These are phyloP conservation scores for Eucalyptus albens DNA, from an alignment of 345 rosid genomes.

Conservation along the genomic window DNA sequence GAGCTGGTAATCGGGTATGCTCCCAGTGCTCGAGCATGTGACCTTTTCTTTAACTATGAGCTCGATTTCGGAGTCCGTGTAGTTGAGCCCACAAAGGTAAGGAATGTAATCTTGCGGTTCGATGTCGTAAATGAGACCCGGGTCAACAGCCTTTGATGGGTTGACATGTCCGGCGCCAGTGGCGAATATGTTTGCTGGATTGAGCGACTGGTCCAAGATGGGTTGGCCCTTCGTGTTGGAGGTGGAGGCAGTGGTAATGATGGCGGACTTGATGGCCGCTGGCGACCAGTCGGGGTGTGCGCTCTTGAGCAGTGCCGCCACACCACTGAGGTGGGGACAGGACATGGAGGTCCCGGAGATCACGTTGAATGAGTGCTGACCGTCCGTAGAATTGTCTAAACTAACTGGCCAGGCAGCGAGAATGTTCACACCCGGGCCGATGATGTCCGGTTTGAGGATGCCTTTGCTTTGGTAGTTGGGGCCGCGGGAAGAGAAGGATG, in stretches of 20 bases:
- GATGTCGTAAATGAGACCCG: slow-evolving; percentile 55
- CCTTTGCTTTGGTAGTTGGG: slow-evolving; percentile 24
- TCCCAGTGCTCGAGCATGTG: background rate
- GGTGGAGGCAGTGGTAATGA: slow-evolving; percentile 25
- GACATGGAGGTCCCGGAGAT: slow-evolving; percentile 42
- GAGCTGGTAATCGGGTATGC: slow-evolving; percentile 8
- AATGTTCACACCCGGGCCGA: slow-evolving; percentile 22
- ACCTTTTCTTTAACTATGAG: background rate
- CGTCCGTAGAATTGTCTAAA: background rate
- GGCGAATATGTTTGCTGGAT: slow-evolving; percentile 39
- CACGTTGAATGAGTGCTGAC: slow-evolving; percentile 11
- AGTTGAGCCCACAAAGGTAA: slow-evolving; percentile 27
- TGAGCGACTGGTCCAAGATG: slow-evolving; percentile 27
- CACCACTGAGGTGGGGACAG: slow-evolving; percentile 38
- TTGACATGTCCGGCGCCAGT: slow-evolving; percentile 57
- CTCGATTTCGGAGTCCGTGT: slow-evolving; percentile 11
- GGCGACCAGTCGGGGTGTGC: slow-evolving; percentile 36
- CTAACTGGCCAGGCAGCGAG: slow-evolving; percentile 22
- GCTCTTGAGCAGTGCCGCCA: slow-evolving; percentile 31
- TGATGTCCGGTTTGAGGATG: slow-evolving; percentile 36
- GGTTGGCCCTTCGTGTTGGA: slow-evolving; percentile 6
- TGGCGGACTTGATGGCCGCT: slow-evolving; percentile 36
- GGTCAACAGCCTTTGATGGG: slow-evolving; percentile 43
- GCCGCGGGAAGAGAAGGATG: slow-evolving; percentile 43
- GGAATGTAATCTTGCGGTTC: slow-evolving; percentile 30